These are phyloP conservation scores for Apiospora rasikravindrae DNA, from an alignment of 2,329 filamentous ascomycete species.

Conservation along the genomic window DNA sequence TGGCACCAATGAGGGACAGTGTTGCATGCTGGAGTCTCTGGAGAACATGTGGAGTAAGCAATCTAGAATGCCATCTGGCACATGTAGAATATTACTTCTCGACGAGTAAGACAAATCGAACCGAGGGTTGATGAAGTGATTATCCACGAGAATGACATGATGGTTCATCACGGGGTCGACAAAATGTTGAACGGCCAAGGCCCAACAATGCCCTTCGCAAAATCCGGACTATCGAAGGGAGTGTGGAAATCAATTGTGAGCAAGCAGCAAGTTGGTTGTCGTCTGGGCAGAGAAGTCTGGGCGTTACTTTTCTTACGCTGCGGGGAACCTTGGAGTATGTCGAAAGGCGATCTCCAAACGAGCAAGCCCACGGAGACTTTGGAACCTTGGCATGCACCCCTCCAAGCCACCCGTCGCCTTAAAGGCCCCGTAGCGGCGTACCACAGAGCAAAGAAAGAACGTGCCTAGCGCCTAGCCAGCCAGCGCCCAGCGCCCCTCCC, in stretches of 20 bases:
- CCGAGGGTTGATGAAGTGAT: background rate
- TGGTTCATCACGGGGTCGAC: background rate
- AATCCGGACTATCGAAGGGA: constrained; percentile 15
- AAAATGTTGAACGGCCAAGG: background rate
- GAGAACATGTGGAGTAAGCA: constrained; percentile 9
- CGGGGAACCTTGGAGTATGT: background rate
- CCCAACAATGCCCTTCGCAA: background rate
- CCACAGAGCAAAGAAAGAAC: background rate
- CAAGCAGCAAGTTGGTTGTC: background rate
- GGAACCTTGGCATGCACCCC: constrained; percentile 12
- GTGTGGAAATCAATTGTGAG: background rate
- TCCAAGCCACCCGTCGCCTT: constrained; percentile 6
- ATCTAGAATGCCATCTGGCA: constrained; percentile 13
- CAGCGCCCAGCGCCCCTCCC: background rate
- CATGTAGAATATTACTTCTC: background rate
- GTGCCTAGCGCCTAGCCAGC: background rate
- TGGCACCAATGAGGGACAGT: background rate
- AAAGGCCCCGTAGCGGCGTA: background rate
- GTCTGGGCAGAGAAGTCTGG: background rate
- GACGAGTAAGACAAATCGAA: background rate
- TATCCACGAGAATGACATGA: background rate
- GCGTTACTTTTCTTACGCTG: background rate
- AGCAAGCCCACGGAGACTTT: background rate
- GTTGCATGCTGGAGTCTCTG: background rate
- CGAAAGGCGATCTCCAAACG: background rate